A percentile compares a stretch with the other conserved stretches of the same genome.
Conservation (phyloP, 2,329 filamentous ascomycete genomes). For the Claviceps cyperi region DNA sequence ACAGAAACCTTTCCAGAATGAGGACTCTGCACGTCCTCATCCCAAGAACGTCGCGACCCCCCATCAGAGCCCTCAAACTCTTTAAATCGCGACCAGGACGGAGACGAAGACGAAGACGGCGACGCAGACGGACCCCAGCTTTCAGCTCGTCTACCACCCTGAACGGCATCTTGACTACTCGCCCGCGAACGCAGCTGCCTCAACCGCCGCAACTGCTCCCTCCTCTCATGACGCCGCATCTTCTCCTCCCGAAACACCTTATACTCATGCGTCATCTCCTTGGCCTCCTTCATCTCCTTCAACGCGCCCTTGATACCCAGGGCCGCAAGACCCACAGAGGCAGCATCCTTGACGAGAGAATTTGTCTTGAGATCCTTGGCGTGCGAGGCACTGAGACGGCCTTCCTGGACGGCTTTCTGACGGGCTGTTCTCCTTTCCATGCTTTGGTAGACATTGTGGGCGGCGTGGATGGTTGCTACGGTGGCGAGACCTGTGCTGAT, state of each 20-base stretch:
- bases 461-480: conserved; percentile 46
- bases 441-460: conserved; percentile 42
- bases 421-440: conserved; percentile 41
- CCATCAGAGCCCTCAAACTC: no score
- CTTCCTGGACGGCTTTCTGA: conserved; percentile 38
- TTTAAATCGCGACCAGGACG: no score
- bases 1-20: no score
- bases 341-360: conserved; percentile 41
- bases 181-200: background rate
- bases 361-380: conserved; percentile 43
- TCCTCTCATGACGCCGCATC: conserved; percentile 32
- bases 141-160: no score
- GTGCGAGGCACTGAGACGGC: conserved; percentile 33
- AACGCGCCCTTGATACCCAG: conserved; percentile 43
- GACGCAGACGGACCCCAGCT: no score
- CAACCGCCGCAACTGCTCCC: conserved; percentile 22
- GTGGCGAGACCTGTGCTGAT: conserved; percentile 41
- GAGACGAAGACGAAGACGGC: no score
- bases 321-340: conserved; percentile 43
- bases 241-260: conserved; percentile 35
- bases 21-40: no score
- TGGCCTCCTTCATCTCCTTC: conserved; percentile 40
- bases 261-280: conserved; percentile 33
- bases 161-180: conserved; percentile 17
- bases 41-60: no score